These are phyloP conservation scores for Metschnikowia sp. DNA, from an alignment of 805 yeast genomes.

Conservation along the genomic window DNA sequence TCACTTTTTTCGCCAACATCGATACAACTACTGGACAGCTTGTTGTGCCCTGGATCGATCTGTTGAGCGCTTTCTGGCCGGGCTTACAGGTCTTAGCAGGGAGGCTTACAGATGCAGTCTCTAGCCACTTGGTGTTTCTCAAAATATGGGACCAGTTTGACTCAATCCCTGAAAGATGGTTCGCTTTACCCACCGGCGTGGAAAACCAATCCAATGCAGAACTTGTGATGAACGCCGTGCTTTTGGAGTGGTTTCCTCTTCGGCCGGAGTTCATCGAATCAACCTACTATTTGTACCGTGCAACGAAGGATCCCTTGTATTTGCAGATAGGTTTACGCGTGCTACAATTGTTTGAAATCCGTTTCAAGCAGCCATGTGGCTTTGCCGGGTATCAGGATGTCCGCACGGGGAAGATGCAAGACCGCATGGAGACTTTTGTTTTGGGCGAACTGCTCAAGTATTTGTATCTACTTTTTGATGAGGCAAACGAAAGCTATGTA, in stretches of 20 bases:
- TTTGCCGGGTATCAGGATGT: constrained; percentile 74
- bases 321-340: constrained; percentile 70
- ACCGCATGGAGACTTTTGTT: constrained; percentile 91
- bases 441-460: constrained; percentile 85
- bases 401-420: constrained; percentile 56
- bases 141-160: constrained; percentile 81
- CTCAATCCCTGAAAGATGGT: constrained; percentile 89
- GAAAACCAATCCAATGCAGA: not conserved
- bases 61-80: constrained; percentile 84
- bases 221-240: constrained; percentile 29
- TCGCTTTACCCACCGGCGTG: constrained; percentile 16
- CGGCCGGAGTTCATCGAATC: constrained; percentile 92
- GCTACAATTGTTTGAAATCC: constrained; percentile 49
- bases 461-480: constrained; percentile 75
- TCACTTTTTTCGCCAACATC: constrained; percentile 54
- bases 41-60: constrained; percentile 72
- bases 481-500: constrained; percentile 44
- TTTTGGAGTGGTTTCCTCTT: constrained; percentile 86
- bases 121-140: constrained; percentile 56
- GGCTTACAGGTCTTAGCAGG: constrained; percentile 82
- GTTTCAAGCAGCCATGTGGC: constrained; percentile 68
- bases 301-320: constrained; percentile 83
- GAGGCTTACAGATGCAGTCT: constrained; percentile 60
- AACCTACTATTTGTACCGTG: constrained; percentile 75
- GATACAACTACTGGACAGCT: constrained; percentile 49